Evolutionary conservation across 495 filamentous ascomycete genomes (phyloP), one percentile per base, ranked within the genome.

Genomic region (Tuber indicum): DNA sequence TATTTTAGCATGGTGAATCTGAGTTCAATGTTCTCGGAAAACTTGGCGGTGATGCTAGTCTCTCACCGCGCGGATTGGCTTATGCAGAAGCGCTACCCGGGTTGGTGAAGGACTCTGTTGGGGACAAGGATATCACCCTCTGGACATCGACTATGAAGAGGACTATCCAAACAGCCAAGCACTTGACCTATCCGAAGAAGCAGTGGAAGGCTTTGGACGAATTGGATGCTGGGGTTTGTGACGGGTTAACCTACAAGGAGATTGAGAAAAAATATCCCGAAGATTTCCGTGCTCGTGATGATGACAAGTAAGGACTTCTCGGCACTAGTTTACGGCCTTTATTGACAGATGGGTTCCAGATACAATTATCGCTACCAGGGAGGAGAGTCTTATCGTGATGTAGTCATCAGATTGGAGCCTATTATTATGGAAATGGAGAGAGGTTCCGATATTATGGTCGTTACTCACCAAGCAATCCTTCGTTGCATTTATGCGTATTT

Each of bases 341-440:
- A 43, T 71, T 83, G 49, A 83, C 32, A 62, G 41, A 32, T 46
- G 47, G 21, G 12, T 17, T 21, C 8, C 73, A 83, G 82, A 39
- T 93, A 98, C 88, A 99, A 99, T 86, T 99, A 99, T 85, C 94
- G 96, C 73, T 99, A 99, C 85, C 92, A 95, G 1, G 96, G 94
- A 77, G 96, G 96, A 23, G 96, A 99, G 86, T 94, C 92, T 76
- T 99, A 99, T 84, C 93, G 96, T 74, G 96, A 99, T 83, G 95
- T 99, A 1, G 96, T 99, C 41, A 98, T 98, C 78, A 92, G 96
- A 2, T 90, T 99, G 0, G 96, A 99, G 82, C 96, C 96, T 71
- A 99, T 99, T 85, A 99, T 99, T 86, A 99, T 99, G 96, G 96
- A 99, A 82, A 87, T 99, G 70, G 96, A 99, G 85, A 90, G 96